Base-by-base conservation (phyloP, 2,329 filamentous ascomycete genomes). In the Mollisiaceae sp. region DNA sequence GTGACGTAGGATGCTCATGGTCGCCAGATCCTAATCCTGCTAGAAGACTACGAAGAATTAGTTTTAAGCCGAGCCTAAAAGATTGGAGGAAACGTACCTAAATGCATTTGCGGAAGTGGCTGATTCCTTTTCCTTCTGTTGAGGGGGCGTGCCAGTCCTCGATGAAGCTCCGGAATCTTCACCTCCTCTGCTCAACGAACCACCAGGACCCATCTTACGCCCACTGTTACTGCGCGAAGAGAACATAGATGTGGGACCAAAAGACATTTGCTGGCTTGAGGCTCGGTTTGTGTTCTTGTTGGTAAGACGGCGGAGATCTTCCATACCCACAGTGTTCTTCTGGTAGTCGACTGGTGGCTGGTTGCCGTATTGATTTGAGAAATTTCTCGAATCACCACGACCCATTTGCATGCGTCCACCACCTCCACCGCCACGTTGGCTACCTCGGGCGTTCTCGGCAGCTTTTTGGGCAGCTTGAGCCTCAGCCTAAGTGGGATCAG, bases 191-290 rank as follows among this genome's bases (percentile, higher is more conserved):
- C 86, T 86, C 70, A 94, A 82, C 70, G 90, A 85, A 73, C 90
- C 87, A 74, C 90, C 90, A 70, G 91, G 91, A 55, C 91, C 91
- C 72, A 95, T 85, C 76, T 90, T 89, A 71, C 93, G 89, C 70
- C 93, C 92, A 77, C 94, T 97, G 82, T 93, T 94, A 82, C 92
- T 96, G 70, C 95, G 89, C n/a, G 91, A 92, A 70, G 87, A 89
- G 74, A 97, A 91, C 85, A 97, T 91, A 68, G 92, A 94, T 60
- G 91, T 90, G 14, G 95, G 94, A 36, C 93, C 94, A 70, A 98
- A 86, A 15, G 83, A 83, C 73, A 77, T 74, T 56, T 87, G 84
- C 79, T 89, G 79, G 84, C 87, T 84, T 77, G 89, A 76, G 68
- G 85, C 77, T 74, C 86, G 82, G 82, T 84, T 85, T 58, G 84